phyloP scores from a whole-genome alignment of 1,284 basidiomycete genomes.

The Naganishia sp. region DNA sequence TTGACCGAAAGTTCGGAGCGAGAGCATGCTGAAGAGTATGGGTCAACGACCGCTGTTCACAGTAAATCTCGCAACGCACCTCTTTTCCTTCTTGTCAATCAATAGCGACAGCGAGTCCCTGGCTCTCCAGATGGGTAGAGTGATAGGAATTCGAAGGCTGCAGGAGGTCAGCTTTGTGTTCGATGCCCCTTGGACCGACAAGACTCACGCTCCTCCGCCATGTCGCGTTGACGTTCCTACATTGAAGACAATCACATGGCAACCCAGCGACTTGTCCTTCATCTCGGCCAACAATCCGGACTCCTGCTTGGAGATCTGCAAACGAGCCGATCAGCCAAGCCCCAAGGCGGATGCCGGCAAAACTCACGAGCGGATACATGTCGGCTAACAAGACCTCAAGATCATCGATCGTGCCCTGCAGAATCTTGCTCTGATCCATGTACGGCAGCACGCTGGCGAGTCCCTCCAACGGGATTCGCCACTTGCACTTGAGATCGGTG shows the following conservation, averaged over 20 bases:
- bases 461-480: slow-evolving; percentile 78
- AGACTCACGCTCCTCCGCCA: slow-evolving; percentile 61
- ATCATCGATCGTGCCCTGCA: slow-evolving; percentile 63
- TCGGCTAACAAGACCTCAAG: slow-evolving; percentile 69
- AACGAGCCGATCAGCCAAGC: not conserved
- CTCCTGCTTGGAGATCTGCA: slow-evolving; percentile 27
- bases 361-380: slow-evolving; percentile 69
- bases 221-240: slow-evolving; percentile 55
- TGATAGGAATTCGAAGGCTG: slow-evolving; percentile 71
- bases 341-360: not conserved
- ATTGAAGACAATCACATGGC: slow-evolving; percentile 69
- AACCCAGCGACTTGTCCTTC: slow-evolving; percentile 58
- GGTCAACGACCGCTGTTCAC: not conserved
- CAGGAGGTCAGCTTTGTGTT: slow-evolving; percentile 6
- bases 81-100: slow-evolving; percentile 93
- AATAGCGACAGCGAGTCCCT: slow-evolving; percentile 80
- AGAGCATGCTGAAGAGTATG: slow-evolving; percentile 42
- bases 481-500: slow-evolving; percentile 57
- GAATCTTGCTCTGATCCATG: slow-evolving; percentile 65
- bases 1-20: slow-evolving; percentile 48
- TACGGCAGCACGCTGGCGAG: slow-evolving; percentile 79
- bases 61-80: slow-evolving; percentile 56
- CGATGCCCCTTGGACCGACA: slow-evolving; percentile 5
- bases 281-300: slow-evolving; percentile 35
- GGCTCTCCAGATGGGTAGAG: slow-evolving; percentile 88